phyloP scores from a whole-genome alignment of 2,329 filamentous ascomycete genomes.

The Colletotrichum chrysophilum region DNA sequence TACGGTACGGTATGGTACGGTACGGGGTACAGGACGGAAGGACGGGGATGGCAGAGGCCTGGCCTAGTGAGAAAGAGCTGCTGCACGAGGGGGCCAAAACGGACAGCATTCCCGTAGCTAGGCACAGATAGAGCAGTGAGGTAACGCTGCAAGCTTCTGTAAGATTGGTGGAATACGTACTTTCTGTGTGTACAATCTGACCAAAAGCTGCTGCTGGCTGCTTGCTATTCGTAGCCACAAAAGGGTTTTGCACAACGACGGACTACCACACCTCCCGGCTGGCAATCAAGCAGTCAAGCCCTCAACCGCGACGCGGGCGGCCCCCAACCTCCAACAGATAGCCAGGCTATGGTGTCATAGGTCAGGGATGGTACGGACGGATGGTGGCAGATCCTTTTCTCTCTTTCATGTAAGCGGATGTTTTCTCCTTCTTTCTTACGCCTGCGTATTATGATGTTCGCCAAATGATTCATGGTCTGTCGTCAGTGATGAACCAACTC shows the following conservation, averaged over 20 bases:
- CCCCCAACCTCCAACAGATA: constrained; percentile 5
- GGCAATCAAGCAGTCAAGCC: constrained; percentile 9
- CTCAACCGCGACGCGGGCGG: not conserved
- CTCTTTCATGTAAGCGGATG: not conserved
- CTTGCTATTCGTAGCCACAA: not conserved
- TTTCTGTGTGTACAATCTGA: not conserved
- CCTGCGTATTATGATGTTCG: constrained; percentile 1
- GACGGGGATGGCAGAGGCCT: not conserved
- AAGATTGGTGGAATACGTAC: not conserved
- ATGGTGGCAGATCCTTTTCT: constrained; percentile 11
- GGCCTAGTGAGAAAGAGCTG: not conserved
- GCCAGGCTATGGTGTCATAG: constrained; percentile 13
- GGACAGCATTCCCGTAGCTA: not conserved
- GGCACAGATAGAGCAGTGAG: not conserved
- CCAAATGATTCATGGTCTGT: not conserved
- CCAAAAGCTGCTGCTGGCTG: not conserved
- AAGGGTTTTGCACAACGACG: not conserved
- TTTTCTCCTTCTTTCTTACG: not conserved
- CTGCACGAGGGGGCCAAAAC: constrained; percentile 10
- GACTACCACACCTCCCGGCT: not conserved
- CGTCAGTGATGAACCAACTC: not conserved
- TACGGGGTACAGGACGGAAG: not conserved
- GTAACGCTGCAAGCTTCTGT: not conserved
- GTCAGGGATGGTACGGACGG: constrained; percentile 10
- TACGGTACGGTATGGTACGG: not conserved